Conservation (phyloP, 129 eudicot species). For the Logfia minima region DNA sequence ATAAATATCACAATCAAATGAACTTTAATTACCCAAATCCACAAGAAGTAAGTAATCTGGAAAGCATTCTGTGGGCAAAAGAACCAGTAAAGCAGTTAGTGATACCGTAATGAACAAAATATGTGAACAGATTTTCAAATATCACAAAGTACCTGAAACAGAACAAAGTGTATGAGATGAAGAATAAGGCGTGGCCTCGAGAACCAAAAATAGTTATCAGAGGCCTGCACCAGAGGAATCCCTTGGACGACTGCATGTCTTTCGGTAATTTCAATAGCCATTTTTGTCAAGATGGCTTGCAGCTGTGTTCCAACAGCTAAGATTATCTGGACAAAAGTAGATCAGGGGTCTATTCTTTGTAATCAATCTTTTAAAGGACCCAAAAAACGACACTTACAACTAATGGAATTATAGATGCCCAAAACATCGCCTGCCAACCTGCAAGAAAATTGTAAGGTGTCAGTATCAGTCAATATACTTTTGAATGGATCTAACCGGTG, state of each 20-base stretch:
- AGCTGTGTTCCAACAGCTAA: conserved; percentile 89
- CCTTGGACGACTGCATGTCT: conserved; percentile 89
- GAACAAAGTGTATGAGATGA: conserved; percentile 70
- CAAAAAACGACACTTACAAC: conserved; percentile 46
- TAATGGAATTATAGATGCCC: conserved; percentile 88
- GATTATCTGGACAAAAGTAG: conserved; percentile 46
- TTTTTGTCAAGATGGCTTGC: conserved; percentile 68
- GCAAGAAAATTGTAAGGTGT: conserved; percentile 6
- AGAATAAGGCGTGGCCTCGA: conserved; percentile 68
- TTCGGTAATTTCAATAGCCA: conserved; percentile 87
- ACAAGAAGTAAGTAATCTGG: conserved; percentile 79
- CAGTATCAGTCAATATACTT: not conserved
- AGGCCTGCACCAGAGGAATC: conserved; percentile 87
- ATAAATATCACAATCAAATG: not conserved
- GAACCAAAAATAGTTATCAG: conserved; percentile 86
- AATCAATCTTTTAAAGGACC: not conserved
- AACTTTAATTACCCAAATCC: conserved; percentile 75
- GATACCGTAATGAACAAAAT: conserved; percentile 9
- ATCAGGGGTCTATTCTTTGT: not conserved
- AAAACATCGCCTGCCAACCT: conserved; percentile 83
- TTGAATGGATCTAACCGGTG: not conserved
- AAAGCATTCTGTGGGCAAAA: conserved; percentile 79
- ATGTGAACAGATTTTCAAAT: not conserved
- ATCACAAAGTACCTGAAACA: conserved; percentile 68
- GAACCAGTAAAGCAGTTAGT: conserved; percentile 16